Evolutionary conservation across 495 filamentous ascomycete genomes (phyloP), one percentile per base, ranked within the genome.

Genomic region (Trichoderma gamsii): DNA sequence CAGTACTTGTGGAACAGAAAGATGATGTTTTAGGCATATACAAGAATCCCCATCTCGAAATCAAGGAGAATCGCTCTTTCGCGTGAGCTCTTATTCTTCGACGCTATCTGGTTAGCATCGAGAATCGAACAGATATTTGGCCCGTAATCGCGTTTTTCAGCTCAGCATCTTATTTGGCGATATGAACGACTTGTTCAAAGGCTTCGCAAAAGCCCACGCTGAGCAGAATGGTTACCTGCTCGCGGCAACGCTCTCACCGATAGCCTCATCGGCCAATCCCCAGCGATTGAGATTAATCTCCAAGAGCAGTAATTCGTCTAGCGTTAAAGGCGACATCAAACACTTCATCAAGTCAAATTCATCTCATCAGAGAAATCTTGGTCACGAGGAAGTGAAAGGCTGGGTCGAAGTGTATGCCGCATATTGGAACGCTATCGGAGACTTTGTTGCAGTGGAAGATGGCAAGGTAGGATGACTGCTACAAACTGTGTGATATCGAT

Each of bases 381-480:
- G 85, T 5, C 85, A 86, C 61, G 81, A 87, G 12, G 90, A 96
- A 73, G 80, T 85, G 35, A 81, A 80, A 63, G 86, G 88, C 1
- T 97, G 94, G 95, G 78, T 89, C 3, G 92, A 96, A 32, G 86
- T 97, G 15, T 97, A 92, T 72, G 77, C 83, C 59, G 82, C 85
- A 8, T 97, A 92, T 74, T 98, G 92, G 92, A 90, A 88, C 70
- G 89, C 90, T 29, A 75, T 89, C 18, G 88, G 86, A 38, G 88
- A 89, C 72, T 78, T 96, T 18, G 76, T 92, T 51, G 80, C 78
- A 32, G 83, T 83, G 0, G 84, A 87, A 38, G 79, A 76, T n/a
- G 76, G 79, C 67, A 74, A 73, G 75, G 71, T 73, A 69, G 75
- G 70, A 74, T 70, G 72, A 65, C 67, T 63, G 16, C 64, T 63